Percentiles rank a stretch among this genome's conserved stretches.
These are phyloP conservation scores for Haberlea rhodopensis DNA, from an alignment of 257 asterid genomes.

Conservation along the genomic window DNA sequence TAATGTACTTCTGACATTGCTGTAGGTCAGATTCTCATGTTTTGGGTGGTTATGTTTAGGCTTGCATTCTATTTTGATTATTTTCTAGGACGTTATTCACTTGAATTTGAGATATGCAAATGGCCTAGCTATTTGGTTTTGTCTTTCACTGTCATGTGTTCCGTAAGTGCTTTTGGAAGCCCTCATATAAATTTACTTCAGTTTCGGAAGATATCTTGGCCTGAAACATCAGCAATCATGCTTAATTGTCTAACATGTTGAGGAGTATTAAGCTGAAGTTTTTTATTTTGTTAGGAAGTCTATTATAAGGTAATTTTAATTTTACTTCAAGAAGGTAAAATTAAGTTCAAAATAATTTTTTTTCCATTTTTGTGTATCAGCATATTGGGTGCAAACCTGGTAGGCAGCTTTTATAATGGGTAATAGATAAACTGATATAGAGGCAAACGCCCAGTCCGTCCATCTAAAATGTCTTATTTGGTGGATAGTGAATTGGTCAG, in stretches of 20 bases:
- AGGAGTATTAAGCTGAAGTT: background rate
- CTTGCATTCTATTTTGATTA: background rate
- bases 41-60: background rate
- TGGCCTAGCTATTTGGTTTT: background rate
- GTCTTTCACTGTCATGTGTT: background rate
- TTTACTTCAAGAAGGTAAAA: too few relatives aligned
- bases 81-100: background rate
- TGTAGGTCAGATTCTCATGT: conserved; percentile 14
- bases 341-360: background rate
- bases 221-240: background rate
- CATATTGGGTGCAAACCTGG: background rate
- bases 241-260: background rate
- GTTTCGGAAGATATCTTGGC: background rate
- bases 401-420: background rate
- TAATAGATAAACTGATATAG: too few relatives aligned
- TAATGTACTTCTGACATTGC: conserved; percentile 15
- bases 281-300: background rate
- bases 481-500: background rate
- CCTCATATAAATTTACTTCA: background rate
- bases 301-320: too few relatives aligned
- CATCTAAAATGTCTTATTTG: background rate
- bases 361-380: background rate
- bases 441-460: background rate
- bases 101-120: background rate
- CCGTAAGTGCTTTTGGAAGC: background rate